phyloP scores from a whole-genome alignment of 2,329 filamentous ascomycete genomes.

The Fusarium udum region DNA sequence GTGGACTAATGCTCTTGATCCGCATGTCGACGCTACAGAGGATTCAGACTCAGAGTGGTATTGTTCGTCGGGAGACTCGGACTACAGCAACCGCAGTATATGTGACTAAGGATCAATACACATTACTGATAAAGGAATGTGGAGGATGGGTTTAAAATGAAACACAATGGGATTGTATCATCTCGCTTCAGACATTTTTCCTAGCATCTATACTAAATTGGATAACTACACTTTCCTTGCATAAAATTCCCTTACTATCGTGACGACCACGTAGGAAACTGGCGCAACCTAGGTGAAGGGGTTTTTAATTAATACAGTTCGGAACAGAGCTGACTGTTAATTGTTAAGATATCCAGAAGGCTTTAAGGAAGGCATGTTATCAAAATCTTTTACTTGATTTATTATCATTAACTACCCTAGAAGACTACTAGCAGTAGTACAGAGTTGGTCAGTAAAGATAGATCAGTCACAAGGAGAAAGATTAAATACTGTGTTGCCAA shows the following conservation, averaged over 20 bases:
- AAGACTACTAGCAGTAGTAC: too few species aligned
- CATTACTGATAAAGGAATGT: rapidly evolving
- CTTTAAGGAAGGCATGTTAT: too few species aligned
- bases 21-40: rapidly evolving
- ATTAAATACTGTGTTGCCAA: neutral
- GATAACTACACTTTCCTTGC: neutral
- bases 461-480: too few species aligned
- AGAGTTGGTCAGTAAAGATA: too few species aligned
- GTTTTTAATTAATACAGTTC: rapidly evolving
- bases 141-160: neutral
- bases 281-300: rapidly evolving
- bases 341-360: too few species aligned
- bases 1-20: neutral
- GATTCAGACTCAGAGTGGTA: neutral
- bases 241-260: rapidly evolving
- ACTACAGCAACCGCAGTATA: neutral
- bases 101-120: rapidly evolving
- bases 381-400: too few species aligned
- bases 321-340: too few species aligned
- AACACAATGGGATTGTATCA: rapidly evolving
- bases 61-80: neutral
- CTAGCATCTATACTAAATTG: neutral
- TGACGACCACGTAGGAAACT: neutral
- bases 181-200: rapidly evolving
- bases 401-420: neutral